Evolutionary conservation across 2,329 filamentous ascomycete species (phyloP).

Genomic region (Stachybotrys elegans): DNA sequence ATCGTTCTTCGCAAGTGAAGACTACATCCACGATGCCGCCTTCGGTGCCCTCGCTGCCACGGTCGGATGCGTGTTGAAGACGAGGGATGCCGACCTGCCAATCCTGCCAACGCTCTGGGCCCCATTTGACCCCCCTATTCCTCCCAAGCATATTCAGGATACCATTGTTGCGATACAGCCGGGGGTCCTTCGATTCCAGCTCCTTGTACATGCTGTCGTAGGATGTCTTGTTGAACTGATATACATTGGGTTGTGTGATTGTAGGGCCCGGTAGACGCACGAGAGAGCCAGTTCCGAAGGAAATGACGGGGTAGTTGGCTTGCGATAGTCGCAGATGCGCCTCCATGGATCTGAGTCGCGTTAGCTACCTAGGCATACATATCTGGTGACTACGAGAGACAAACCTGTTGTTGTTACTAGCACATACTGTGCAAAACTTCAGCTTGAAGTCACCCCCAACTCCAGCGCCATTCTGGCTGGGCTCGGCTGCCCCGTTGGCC

Average conservation of each 20-base stretch:
- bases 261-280: slow-evolving; percentile 89
- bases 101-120: slow-evolving; percentile 95
- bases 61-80: slow-evolving; percentile 68
- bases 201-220: slow-evolving; percentile 95
- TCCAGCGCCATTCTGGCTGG: slow-evolving; percentile 37
- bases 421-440: slow-evolving; percentile 98
- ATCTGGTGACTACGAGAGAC: slow-evolving; percentile 15
- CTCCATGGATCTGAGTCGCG: slow-evolving; percentile 62
- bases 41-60: slow-evolving; percentile 76
- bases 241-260: slow-evolving; percentile 92
- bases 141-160: slow-evolving; percentile 93
- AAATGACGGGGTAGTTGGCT: slow-evolving; percentile 90
- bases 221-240: slow-evolving; percentile 95
- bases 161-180: slow-evolving; percentile 86
- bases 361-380: not conserved
- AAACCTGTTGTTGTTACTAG: slow-evolving; percentile 94
- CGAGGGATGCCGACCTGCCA: slow-evolving; percentile 86
- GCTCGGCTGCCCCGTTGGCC: slow-evolving; percentile 31
- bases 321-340: slow-evolving; percentile 89
- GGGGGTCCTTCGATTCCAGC: slow-evolving; percentile 76
- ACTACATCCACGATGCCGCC: slow-evolving; percentile 89
- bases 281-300: slow-evolving; percentile 91
- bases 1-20: slow-evolving; percentile 95
- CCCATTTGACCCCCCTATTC: slow-evolving; percentile 89
- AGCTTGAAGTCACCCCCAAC: slow-evolving; percentile 68